Percentiles rank a stretch among this genome's conserved stretches.
Evolutionary conservation across 163 green algal species (phyloP).

Genomic region (Prototheca stagnorum): DNA sequence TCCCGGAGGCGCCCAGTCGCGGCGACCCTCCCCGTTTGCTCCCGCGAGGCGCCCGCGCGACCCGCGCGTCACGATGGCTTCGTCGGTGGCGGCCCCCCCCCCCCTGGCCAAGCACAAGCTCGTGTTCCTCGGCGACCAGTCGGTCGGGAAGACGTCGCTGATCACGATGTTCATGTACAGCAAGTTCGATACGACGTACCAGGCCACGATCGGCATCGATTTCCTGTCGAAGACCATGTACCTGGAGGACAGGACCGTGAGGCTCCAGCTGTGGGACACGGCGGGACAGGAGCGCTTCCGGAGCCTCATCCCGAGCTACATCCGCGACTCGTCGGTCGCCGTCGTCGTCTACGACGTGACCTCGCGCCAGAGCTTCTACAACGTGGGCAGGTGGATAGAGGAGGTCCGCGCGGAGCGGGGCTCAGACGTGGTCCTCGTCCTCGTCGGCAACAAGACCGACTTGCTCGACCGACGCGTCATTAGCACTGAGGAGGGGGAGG

Average conservation of each 20-base stretch:
- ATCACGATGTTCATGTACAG: constrained; percentile 99
- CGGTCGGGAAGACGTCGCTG: constrained; percentile 92
- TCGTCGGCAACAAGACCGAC: constrained; percentile 99
- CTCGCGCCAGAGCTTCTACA: constrained; percentile 84
- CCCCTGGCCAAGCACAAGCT: constrained; percentile 97
- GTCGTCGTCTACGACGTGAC: constrained; percentile 98
- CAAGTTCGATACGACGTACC: constrained; percentile 99
- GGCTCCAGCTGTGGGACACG: constrained; percentile 98
- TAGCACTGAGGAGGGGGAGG: constrained; percentile 92
- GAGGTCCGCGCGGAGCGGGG: constrained; percentile 92
- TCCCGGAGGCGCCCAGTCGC: no score
- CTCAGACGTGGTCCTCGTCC: constrained; percentile 94
- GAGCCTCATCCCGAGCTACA: constrained; percentile 95
- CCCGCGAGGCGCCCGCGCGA: no score
- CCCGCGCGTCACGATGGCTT: no score
- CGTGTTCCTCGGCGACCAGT: constrained; percentile 88
- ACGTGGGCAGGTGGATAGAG: constrained; percentile 90
- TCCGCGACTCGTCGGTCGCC: constrained; percentile 92
- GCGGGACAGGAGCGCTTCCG: constrained; percentile 95
- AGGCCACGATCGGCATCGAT: constrained; percentile 99
- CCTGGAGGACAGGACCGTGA: constrained; percentile 92
- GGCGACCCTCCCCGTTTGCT: no score
- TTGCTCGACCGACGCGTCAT: constrained; percentile 93
- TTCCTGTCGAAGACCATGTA: constrained; percentile 99
- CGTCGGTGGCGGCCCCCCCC: no score